phyloP scores from a whole-genome alignment of 306 rosid species.

The Potentilla sterilis region DNA sequence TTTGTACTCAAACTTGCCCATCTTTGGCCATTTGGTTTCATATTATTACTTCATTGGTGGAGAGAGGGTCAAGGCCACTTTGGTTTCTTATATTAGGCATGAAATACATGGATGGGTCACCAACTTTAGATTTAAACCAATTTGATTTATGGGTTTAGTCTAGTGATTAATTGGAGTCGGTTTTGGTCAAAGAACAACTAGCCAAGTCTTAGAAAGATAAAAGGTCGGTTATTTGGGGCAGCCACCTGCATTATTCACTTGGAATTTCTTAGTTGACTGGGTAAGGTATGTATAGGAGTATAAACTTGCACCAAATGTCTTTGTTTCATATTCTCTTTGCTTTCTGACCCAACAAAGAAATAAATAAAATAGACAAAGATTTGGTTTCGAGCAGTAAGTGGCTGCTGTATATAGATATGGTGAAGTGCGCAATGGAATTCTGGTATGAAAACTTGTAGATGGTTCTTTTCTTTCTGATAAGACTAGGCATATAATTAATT shows the following conservation, averaged over 20 bases:
- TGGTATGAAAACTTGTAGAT: not conserved
- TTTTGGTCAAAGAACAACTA: not conserved
- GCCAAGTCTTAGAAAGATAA: not conserved
- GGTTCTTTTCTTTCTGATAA: not conserved
- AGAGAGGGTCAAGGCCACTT: not conserved
- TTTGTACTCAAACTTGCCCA: constrained; percentile 3
- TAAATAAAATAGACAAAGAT: not conserved
- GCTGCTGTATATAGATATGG: not conserved
- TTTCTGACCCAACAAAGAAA: not conserved
- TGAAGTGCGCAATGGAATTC: not conserved
- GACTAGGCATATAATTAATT: not conserved
- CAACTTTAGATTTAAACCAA: not conserved
- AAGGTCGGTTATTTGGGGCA: constrained; percentile 10
- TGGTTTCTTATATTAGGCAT: not conserved
- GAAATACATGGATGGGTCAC: not conserved
- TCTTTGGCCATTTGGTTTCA: no score
- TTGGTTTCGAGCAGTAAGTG: not conserved
- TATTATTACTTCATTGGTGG: not conserved
- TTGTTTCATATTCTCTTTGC: not conserved
- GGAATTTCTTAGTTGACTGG: constrained; percentile 10
- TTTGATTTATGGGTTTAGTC: not conserved
- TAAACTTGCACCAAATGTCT: constrained; percentile 4
- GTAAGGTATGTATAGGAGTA: not conserved
- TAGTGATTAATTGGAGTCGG: not conserved
- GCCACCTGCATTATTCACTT: not conserved